Evolutionary conservation across 441 rosid genomes (phyloP), one percentile per base, ranked within the genome.

Genomic region (Adansonia gregorii): DNA sequence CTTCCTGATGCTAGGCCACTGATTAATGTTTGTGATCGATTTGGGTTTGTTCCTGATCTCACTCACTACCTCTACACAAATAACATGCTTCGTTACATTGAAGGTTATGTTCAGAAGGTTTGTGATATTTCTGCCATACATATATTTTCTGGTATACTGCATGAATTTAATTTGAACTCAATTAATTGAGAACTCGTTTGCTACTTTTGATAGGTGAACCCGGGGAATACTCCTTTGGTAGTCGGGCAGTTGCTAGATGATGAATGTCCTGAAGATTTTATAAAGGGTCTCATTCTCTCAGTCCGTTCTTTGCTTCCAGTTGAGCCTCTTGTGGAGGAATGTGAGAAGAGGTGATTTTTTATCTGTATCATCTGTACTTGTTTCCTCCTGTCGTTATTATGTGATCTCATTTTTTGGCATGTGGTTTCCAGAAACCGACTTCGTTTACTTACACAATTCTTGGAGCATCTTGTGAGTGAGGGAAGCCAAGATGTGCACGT

Each of bases 401-500:
- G 48, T 12, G 17, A 27, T 69, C 73, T 82, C 63, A 78, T 73
- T 22, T 60, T 70, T 55, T 8, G 6, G 75, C 49, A 10, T 79
- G 43, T 52, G 67, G 27, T 85, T 76, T 78, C 52, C 90, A 97
- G 99, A 89, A 97, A 97, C 82, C 99, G 99, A 10, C 99, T 95
- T 68, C 97, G 99, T 60, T 89, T 97, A 85, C 98, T 97, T 74
- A 91, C 99, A 81, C 99, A 97, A 83, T 97, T 97, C 91, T 85
- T 97, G 89, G 99, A 97, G 95, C 99, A 97, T 91, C 93, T 97
- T 80, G 99, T 97, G 68, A 95, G 99, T 80, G 99, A 97, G 86
- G 99, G 99, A 80, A 97, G 99, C 88, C 98, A 94, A 84, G 99
- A 97, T 89, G 97, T 91, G 45, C 99, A 97, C 82, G 99, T 93